Percentiles rank a stretch among this genome's conserved stretches.
These are phyloP conservation scores for Nakazawaea anatomiae DNA, from an alignment of 805 yeast species.

Conservation along the genomic window DNA sequence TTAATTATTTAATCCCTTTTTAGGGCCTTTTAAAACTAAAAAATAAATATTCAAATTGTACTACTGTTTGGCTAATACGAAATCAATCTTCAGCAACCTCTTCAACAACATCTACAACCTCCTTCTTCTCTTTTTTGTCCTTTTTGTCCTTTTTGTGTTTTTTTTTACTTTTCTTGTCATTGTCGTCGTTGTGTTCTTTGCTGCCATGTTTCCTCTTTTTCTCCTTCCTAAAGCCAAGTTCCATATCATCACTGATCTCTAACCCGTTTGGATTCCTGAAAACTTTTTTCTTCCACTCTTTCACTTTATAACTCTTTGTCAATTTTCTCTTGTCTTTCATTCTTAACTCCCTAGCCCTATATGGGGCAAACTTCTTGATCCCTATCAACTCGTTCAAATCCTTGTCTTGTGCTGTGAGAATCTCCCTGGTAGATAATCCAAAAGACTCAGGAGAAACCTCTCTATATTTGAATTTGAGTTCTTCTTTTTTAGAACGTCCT, in stretches of 20 bases:
- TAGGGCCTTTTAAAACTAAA: too few relatives aligned
- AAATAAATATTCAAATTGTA: too few relatives aligned
- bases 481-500: conserved; percentile 38
- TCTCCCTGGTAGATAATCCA: conserved; percentile 83
- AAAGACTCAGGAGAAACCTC: conserved; percentile 93
- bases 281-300: conserved; percentile 85
- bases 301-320: conserved; percentile 73
- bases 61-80: neutral
- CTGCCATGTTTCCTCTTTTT: conserved; percentile 23
- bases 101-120: neutral
- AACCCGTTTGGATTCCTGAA: conserved; percentile 59
- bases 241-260: conserved; percentile 27
- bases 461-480: conserved; percentile 69
- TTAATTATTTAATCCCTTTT: too few relatives aligned
- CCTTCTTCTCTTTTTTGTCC: too few relatives aligned
- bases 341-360: conserved; percentile 67
- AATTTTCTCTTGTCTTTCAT: conserved; percentile 78
- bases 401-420: conserved; percentile 82
- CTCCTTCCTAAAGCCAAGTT: conserved; percentile 18
- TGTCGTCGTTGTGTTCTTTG: conserved; percentile 19
- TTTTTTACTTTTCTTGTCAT: conserved; percentile 16
- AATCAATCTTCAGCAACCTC: neutral
- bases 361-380: conserved; percentile 89
- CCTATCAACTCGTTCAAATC: conserved; percentile 82
- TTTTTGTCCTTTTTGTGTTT: conserved; percentile 7